Evolutionary conservation across 306 rosid genomes (phyloP), one percentile per base, ranked within the genome.

Genomic region (Cucurbita pepo): DNA sequence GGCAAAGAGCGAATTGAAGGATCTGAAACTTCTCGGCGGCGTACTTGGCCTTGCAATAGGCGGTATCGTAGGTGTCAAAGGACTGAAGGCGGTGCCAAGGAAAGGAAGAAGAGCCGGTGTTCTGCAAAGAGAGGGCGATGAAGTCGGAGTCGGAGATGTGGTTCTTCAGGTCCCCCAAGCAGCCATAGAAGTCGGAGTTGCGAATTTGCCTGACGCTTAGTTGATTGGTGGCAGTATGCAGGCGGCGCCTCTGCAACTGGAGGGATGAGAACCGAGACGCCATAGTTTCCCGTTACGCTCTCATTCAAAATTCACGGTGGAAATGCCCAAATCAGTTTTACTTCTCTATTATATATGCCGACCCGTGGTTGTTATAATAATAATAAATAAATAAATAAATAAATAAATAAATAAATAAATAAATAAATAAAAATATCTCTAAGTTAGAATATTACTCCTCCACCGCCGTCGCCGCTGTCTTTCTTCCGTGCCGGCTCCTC

Each of bases 1-100:
- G 97, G 77, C 97, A 94, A 25, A 89, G 88, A 5, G 98, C 86
- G 56, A 94, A 85, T 70, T 94, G 98, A 50, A 94, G 81, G 8
- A 85, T 75, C 88, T 94, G 97, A 73, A 87, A 94, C 15, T 89
- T 84, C 66, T 86, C 86, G 53, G 98, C 94, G 8, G 96, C 78
- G 71, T 48, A 84, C 76, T 79, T 81, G 74, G 90, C 91, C 78
- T 94, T 94, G 69, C 58, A 76, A 73, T 90, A 93, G 14, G 97
- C 86, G 2, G 83, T 86, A 48, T 88, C 81, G 34, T 74, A 66
- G 16, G 92, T 82, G 73, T 93, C 98, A 52, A 86, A 87, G 41
- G 96, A 89, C 4, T 81, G 89, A 18, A 69, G 70, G 1, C 90
- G 93, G 84, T 82, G 94, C 89, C 93, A 88, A 0, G 89, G 79